Evolutionary conservation across 1,284 basidiomycete species (phyloP).

Genomic region (Dichomitus squalens): DNA sequence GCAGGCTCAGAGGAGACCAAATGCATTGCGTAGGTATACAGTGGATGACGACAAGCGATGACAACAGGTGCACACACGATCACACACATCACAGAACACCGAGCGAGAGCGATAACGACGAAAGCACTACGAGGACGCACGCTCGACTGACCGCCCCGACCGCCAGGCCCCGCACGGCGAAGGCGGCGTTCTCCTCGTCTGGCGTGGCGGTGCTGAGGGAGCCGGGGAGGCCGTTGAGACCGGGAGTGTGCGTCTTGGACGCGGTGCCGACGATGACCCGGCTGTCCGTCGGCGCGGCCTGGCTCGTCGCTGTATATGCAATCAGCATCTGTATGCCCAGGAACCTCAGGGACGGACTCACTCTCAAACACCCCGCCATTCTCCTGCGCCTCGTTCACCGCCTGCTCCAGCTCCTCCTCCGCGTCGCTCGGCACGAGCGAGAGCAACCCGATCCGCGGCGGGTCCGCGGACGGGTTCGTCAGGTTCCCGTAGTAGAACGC

Average conservation of each 20-base stretch:
- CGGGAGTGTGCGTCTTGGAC: background rate
- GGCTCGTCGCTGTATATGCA: slow-evolving; percentile 1
- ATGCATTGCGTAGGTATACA: no score
- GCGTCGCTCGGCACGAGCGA: slow-evolving; percentile 66
- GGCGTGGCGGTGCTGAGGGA: background rate
- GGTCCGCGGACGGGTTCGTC: slow-evolving; percentile 61
- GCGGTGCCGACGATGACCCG: background rate
- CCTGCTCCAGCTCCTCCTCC: slow-evolving; percentile 38
- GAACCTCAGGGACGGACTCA: no score
- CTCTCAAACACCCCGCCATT: slow-evolving; percentile 37
- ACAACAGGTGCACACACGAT: no score
- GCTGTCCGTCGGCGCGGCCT: slow-evolving; percentile 1
- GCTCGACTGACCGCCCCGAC: background rate
- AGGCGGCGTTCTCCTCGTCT: background rate
- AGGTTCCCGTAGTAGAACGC: slow-evolving; percentile 70
- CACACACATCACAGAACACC: background rate
- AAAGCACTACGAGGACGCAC: background rate
- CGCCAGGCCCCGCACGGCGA: background rate
- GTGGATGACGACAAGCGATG: no score
- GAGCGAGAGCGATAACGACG: slow-evolving; percentile 1
- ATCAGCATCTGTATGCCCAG: no score
- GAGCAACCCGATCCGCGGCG: slow-evolving; percentile 66
- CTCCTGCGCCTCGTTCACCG: slow-evolving; percentile 41
- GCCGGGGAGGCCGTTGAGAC: background rate
- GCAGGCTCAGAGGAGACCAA: no score